Base-by-base conservation (phyloP, 1,284 basidiomycete genomes). In the Sanghuangporus sanghuang region DNA sequence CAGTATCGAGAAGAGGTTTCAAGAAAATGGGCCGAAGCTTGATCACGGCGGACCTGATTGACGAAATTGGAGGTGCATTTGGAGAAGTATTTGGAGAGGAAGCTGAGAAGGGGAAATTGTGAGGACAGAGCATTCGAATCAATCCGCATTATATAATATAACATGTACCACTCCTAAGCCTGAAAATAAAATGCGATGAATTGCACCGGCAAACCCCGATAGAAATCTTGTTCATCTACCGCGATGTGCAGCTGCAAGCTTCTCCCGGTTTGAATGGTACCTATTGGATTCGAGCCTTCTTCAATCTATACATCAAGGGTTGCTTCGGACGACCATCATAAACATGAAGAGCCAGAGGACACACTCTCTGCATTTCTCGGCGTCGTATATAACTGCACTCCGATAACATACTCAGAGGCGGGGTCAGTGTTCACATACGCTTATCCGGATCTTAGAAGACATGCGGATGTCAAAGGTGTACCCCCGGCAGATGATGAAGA, bases 11-110 rank as follows among this genome's bases (percentile, higher is more conserved):
- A 38, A 75, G 82, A 23, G 93, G 92, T 2, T 99, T 93, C 72
- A 73, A 76, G 55, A 85, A 86, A 70, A 81, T 89, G 68, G 91
- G 92, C 1, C 79, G 96, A 68, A 87, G 89, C 62, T 87, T 98
- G 70, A 86, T 98, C 48, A 96, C 96, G 0, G 83, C 94, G 69
- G 96, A 98, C 70, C 89, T 98, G 83, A 77, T 96, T 48, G 81
- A 84, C 5, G 84, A 93, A 69, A 82, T 95, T 50, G 87, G 89
- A 1, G 79, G 78, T 44, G 85, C 92, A 0, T 95, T 95, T 71
- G 78, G 78, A 55, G 86, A 92, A 66, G 73, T 87, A 7, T 95
- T 95, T 74, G 88, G 85, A 3, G 78, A 78, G 48, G 81, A 80
- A 16, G 69, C 72, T 4, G 79, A 82, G 70, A 63, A 63, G 38